Percentiles rank a stretch among this genome's conserved stretches.
Evolutionary conservation across 2,329 filamentous ascomycete genomes (phyloP).

Genomic region (Pseudogymnoascus sp.): DNA sequence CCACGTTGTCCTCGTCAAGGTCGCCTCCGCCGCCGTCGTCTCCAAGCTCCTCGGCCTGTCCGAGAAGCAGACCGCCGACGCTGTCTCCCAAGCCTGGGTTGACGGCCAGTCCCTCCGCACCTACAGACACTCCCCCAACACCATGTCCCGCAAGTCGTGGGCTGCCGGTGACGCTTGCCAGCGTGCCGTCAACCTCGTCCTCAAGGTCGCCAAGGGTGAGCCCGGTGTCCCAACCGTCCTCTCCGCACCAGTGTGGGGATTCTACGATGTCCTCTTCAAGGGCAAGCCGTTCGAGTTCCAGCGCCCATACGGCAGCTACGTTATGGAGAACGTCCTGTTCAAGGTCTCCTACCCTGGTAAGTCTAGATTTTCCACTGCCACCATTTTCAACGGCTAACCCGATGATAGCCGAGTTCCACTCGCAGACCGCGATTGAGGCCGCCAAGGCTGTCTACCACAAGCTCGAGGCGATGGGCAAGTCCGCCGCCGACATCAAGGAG

Average conservation of each 20-base stretch:
- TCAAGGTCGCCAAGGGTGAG: slow-evolving; percentile 90
- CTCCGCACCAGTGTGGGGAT: slow-evolving; percentile 89
- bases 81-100: slow-evolving; percentile 94
- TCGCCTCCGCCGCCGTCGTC: slow-evolving; percentile 87
- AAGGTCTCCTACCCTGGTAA: slow-evolving; percentile 96
- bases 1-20: slow-evolving; percentile 97
- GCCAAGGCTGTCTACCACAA: slow-evolving; percentile 80
- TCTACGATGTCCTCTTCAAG: slow-evolving; percentile 97
- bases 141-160: slow-evolving; percentile 99
- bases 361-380: slow-evolving; percentile 21
- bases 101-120: slow-evolving; percentile 94
- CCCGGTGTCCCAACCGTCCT: slow-evolving; percentile 85
- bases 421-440: slow-evolving; percentile 93
- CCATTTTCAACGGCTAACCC: slow-evolving; percentile 19
- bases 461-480: slow-evolving; percentile 78
- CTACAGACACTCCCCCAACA: slow-evolving; percentile 96
- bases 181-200: slow-evolving; percentile 79
- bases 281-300: slow-evolving; percentile 95
- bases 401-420: slow-evolving; percentile 79
- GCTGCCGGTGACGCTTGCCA: slow-evolving; percentile 97
- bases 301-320: slow-evolving; percentile 91
- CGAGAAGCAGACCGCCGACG: slow-evolving; percentile 88
- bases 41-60: slow-evolving; percentile 87
- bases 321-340: slow-evolving; percentile 99
- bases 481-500: slow-evolving; percentile 83